Conservation (phyloP, 176 grass and related monocot species). For the Pontederia paniculata region DNA sequence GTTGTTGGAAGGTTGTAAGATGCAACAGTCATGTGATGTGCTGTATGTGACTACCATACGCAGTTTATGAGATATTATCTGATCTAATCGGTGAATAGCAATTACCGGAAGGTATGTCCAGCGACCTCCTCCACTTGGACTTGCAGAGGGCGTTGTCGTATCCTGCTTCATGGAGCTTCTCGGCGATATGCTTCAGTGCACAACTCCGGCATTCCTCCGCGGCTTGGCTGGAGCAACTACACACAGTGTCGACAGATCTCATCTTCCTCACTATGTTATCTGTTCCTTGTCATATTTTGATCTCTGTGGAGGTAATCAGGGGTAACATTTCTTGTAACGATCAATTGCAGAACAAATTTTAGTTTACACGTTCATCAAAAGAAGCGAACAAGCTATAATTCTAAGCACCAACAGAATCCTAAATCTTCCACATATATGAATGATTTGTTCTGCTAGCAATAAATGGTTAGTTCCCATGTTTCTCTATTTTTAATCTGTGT, state of each 20-base stretch:
- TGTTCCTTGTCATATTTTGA: conserved; percentile 41
- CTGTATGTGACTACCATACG: too few species aligned
- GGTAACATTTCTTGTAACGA: conserved; percentile 38
- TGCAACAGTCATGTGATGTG: too few species aligned
- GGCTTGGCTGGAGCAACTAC: conserved; percentile 37
- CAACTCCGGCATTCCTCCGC: conserved; percentile 43
- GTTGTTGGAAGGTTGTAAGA: too few species aligned
- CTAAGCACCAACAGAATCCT: not conserved
- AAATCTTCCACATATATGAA: too few species aligned
- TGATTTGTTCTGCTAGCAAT: too few species aligned
- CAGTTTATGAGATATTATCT: too few species aligned
- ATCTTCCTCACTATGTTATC: conserved; percentile 39
- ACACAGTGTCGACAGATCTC: conserved; percentile 17
- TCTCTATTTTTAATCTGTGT: too few species aligned
- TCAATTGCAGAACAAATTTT: too few species aligned
- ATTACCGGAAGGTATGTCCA: conserved; percentile 40
- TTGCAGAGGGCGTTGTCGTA: conserved; percentile 71
- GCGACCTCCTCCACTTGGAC: conserved; percentile 74
- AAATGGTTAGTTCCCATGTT: too few species aligned
- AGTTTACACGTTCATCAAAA: too few species aligned
- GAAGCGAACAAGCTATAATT: too few species aligned
- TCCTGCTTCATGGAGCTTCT: conserved; percentile 41
- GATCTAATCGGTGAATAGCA: too few species aligned
- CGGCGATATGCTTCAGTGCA: conserved; percentile 35
- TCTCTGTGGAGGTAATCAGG: conserved; percentile 56